Base-by-base conservation (phyloP, 495 filamentous ascomycete species). In the Daldinia vernicosa region DNA sequence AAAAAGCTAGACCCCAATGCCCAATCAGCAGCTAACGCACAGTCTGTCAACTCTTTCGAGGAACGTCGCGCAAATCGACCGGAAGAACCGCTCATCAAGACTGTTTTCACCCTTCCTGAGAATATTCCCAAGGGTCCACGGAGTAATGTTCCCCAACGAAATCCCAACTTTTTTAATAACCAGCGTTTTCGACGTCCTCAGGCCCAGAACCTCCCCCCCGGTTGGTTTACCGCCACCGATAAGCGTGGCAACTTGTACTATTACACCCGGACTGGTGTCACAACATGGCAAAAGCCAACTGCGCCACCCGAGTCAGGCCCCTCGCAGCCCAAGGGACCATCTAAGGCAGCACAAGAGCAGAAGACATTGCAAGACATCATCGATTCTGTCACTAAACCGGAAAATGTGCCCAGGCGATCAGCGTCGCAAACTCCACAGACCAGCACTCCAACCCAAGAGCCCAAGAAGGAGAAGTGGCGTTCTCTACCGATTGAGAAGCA, bases 401-500 rank as follows among this genome's bases (percentile, higher is more conserved):
- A 93, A 17, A 74, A 69, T 39, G 81, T 75, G 5, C 79, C 81
- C 6, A 77, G 80, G 40, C 76, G 76, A 33, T 81, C 83, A 9
- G 82, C 83, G 55, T 86, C 84, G 39, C 85, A 87, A 57, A 92
- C 88, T 0, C 90, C 91, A 1, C 89, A 90, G 59, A 87, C 88
- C 63, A 85, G 82, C 26, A 86, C 87, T 12, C 79, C 82, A 9
- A 84, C 84, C 5, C 87, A 89, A 47, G 88, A 90, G 61, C 86
- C 86, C 57, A 91, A 89, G 75, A 87, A 88, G 64, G 92, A 95
- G 62, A 94, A 92, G 78, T 98, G 94, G 94, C 86, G 88, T 70
- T 89, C 85, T 74, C 86, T 90, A 61, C 84, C 89, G 17, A 82
- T 92, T 67, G 93, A 97, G 60, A 97, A 97, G 79, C 90, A 93